phyloP scores from a whole-genome alignment of 2,329 filamentous ascomycete genomes.

The Neofusicoccum laricinum region DNA sequence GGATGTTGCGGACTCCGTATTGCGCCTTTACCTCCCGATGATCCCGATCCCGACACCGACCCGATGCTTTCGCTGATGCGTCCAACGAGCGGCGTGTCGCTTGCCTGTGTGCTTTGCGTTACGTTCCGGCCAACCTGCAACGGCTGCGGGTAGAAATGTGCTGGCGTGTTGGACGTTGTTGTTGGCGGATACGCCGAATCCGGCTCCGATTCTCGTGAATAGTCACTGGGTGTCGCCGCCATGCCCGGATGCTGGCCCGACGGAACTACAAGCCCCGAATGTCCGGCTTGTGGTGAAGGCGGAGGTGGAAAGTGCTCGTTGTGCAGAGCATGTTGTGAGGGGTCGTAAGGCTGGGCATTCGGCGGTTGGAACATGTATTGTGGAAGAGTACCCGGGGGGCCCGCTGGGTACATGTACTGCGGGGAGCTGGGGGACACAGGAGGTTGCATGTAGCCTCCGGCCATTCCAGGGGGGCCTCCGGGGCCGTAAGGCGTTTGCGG shows the following conservation, averaged over 20 bases:
- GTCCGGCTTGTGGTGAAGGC: conserved; percentile 15
- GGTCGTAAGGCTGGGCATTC: conserved; percentile 24
- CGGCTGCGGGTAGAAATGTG: conserved; percentile 34
- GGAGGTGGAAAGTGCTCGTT: conserved; percentile 20
- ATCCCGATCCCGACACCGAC: conserved; percentile 2
- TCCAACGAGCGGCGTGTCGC: conserved; percentile 12
- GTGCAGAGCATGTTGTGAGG: conserved; percentile 21
- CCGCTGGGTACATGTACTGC: conserved; percentile 17
- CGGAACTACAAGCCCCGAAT: conserved; percentile 14
- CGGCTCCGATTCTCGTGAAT: conserved; percentile 16
- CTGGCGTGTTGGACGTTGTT: conserved; percentile 28
- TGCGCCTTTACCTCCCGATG: neutral
- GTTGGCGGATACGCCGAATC: conserved; percentile 16
- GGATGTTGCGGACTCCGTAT: neutral
- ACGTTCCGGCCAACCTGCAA: conserved; percentile 16
- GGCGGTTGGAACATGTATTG: conserved; percentile 21
- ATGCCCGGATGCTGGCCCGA: conserved; percentile 18
- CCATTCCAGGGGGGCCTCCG: neutral
- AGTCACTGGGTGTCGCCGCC: conserved; percentile 18
- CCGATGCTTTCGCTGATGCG: conserved; percentile 11
- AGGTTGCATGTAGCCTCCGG: conserved; percentile 3
- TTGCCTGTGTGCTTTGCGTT: neutral
- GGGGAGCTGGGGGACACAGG: conserved; percentile 2
- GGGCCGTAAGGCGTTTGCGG: conserved; percentile 10
- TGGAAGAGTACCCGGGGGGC: conserved; percentile 17